Evolutionary conservation across 768 basidiomycete genomes (phyloP).

Genomic region (Tricholoma terreum): DNA sequence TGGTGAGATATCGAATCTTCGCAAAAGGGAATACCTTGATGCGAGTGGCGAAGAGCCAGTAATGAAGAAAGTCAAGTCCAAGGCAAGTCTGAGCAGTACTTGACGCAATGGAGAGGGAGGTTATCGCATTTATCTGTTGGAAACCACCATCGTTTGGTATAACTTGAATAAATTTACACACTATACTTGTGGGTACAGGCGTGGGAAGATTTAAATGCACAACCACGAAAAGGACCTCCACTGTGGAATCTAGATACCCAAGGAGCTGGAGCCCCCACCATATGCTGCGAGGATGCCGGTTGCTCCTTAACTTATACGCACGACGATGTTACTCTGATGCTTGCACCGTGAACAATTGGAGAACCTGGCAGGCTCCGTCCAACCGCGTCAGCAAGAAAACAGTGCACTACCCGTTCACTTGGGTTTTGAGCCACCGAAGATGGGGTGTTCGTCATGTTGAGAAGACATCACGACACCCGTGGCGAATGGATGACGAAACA

Average conservation of each 20-base stretch:
- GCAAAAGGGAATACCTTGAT: constrained; percentile 16
- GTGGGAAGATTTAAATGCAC: too few relatives aligned
- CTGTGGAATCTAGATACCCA: too few relatives aligned
- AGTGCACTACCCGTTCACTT: background rate
- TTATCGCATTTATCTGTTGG: too few relatives aligned
- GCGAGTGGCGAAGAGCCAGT: constrained; percentile 10
- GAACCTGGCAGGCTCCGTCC: background rate
- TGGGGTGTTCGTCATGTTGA: background rate
- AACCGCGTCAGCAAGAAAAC: background rate
- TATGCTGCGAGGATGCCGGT: background rate
- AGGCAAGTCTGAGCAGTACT: constrained; percentile 6
- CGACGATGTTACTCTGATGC: background rate
- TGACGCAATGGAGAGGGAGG: background rate
- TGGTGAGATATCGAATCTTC: background rate
- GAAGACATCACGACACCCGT: background rate
- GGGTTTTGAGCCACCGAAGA: background rate
- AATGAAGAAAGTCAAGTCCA: constrained; percentile 17
- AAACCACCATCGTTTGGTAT: too few relatives aligned
- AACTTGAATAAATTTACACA: too few relatives aligned
- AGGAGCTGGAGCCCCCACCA: too few relatives aligned
- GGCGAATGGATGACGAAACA: background rate
- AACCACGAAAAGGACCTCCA: too few relatives aligned
- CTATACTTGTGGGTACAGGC: too few relatives aligned
- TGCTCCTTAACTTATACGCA: background rate
- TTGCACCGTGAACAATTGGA: background rate